Base-by-base conservation (phyloP, 2,329 filamentous ascomycete genomes). In the Colletotrichum sp. region DNA sequence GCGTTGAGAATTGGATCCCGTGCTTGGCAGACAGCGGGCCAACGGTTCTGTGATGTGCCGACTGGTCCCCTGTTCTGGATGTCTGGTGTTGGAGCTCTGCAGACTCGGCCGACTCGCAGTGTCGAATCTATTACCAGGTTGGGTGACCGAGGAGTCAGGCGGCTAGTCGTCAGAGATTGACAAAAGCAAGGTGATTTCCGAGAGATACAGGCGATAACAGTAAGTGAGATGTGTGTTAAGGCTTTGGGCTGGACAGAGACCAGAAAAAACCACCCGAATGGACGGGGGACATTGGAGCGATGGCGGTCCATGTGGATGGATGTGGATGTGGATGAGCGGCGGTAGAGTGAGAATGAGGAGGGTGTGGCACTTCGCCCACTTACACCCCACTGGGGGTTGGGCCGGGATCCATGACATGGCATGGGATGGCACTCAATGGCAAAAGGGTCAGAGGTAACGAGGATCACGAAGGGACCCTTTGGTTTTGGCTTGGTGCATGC, bases 351-450 rank as follows among this genome's bases (percentile, higher is more conserved):
- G 26, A 48, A 55, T n/a, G 38, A 67, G 48, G 30, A 66, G 65
- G 43, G 70, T 69, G 70, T 76, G 70, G 70, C 70, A 76, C 48
- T 55, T 24, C 21, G 73, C 36, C 73, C 73, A 76, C 73, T 73
- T 76, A 52, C 64, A 76, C 73, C 62, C 64, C 70, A 75, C 73
- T 30, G 58, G 62, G 64, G 73, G 70, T 48, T 68, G 70, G 64
- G 56, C 13, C 24, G 48, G 73, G 56, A 73, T 73, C 70, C 70
- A 69, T 58, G 70, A n/a, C 48, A 21, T 36, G 30, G 32, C 21
- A 72, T 61, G 61, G 38, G 69, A 67, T 68, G 56, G 69, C 55
- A 67, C 26, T 70, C 32, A 26, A 15, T 30, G 34, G 65, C 21
- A 67, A 16, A 55, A 24, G n/a, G 65, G 34, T 24, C 26, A 56